Percentiles rank a stretch among this genome's conserved stretches.
These are phyloP conservation scores for Fomitopsis palustris DNA, from an alignment of 1,284 basidiomycete species.

Conservation along the genomic window DNA sequence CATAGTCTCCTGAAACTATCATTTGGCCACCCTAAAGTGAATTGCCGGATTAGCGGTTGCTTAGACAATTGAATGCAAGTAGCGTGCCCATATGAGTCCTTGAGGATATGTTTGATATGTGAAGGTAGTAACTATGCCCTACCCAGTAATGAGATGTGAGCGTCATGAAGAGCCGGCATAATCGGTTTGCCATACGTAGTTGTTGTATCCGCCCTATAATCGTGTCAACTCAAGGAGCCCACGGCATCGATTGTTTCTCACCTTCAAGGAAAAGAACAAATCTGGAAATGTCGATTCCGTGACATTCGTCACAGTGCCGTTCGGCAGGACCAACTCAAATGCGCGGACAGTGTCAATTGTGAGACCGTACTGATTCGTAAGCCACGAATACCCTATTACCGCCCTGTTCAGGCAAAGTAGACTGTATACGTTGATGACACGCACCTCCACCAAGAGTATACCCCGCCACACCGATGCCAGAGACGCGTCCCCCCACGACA, in stretches of 20 bases:
- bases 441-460: conserved; percentile 41
- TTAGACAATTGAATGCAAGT: not conserved
- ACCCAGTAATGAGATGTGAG: conserved; percentile 14
- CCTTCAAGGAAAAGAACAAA: conserved; percentile 39
- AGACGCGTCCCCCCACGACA: conserved; percentile 41
- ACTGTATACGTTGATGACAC: not conserved
- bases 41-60: too few species aligned
- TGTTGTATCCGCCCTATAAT: conserved; percentile 53
- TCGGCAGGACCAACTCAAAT: conserved; percentile 38
- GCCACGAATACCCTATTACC: conserved; percentile 35
- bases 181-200: conserved; percentile 60
- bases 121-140: conserved; percentile 63
- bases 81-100: conserved; percentile 53
- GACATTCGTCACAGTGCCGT: conserved; percentile 32
- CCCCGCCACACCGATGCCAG: conserved; percentile 37
- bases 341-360: conserved; percentile 40
- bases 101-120: conserved; percentile 52
- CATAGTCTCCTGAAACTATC: conserved; percentile 30
- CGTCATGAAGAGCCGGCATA: too few species aligned
- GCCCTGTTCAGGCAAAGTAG: not conserved
- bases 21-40: conserved; percentile 49
- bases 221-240: not conserved
- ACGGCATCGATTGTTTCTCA: conserved; percentile 15
- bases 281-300: conserved; percentile 24
- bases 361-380: conserved; percentile 40